Percentiles rank a stretch among this genome's conserved stretches.
These are phyloP conservation scores for Xerophyta viscosa DNA, from an alignment of 106 monocot genomes.

Conservation along the genomic window DNA sequence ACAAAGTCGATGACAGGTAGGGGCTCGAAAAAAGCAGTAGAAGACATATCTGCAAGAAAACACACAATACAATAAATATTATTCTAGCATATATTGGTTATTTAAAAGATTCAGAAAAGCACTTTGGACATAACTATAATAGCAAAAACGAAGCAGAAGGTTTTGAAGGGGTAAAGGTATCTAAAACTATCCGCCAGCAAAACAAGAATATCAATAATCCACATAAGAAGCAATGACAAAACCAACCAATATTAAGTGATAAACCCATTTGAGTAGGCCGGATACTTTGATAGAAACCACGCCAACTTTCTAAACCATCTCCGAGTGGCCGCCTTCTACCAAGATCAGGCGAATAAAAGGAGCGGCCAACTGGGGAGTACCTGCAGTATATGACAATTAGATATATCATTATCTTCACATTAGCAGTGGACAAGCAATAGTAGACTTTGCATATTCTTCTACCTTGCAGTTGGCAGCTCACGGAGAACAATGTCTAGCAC, in stretches of 20 bases:
- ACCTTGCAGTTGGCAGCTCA: slow-evolving; percentile 61
- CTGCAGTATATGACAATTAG: slow-evolving; percentile 15
- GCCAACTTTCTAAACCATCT: slow-evolving; percentile 85
- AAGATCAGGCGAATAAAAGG: slow-evolving; percentile 82
- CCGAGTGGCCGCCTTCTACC: slow-evolving; percentile 58
- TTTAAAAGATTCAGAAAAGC: no score
- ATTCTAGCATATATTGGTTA: no score
- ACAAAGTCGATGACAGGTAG: slow-evolving; percentile 79
- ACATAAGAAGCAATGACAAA: neutral
- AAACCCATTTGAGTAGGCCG: slow-evolving; percentile 92
- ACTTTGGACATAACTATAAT: no score
- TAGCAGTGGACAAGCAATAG: neutral
- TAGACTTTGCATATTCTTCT: no score
- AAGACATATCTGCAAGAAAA: slow-evolving; percentile 66
- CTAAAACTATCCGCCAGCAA: no score
- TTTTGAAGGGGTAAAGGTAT: no score
- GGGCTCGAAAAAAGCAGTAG: slow-evolving; percentile 82
- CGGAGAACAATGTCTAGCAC: slow-evolving; percentile 81
- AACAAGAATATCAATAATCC: no score
- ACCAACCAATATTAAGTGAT: slow-evolving; percentile 76
- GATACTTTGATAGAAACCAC: slow-evolving; percentile 91
- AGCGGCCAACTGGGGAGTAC: slow-evolving; percentile 68
- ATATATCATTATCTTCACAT: neutral
- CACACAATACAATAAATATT: neutral
- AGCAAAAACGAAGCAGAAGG: no score